These are phyloP conservation scores for Candida taoyuanica DNA, from an alignment of 805 yeast genomes.

Conservation along the genomic window DNA sequence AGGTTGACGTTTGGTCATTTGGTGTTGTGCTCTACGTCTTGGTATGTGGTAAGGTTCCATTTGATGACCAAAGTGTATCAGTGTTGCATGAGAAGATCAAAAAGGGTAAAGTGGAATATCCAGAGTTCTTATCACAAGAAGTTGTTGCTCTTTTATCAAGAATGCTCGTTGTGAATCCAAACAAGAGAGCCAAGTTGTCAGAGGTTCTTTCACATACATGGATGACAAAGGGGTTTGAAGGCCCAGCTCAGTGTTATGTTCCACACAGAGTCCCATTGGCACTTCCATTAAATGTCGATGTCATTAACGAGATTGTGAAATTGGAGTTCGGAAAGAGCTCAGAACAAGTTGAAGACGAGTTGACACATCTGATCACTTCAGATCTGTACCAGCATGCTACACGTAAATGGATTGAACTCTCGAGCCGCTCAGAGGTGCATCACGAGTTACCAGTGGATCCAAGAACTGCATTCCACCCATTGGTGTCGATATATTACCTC, in stretches of 20 bases:
- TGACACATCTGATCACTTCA: conserved; percentile 55
- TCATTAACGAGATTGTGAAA: conserved; percentile 69
- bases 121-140: conserved; percentile 71
- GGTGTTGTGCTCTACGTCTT: conserved; percentile 94
- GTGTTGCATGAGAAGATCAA: conserved; percentile 92
- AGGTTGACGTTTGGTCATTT: conserved; percentile 97
- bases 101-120: conserved; percentile 88
- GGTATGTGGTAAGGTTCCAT: conserved; percentile 97
- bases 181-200: conserved; percentile 67
- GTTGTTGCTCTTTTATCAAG: conserved; percentile 75
- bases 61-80: conserved; percentile 91
- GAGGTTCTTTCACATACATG: conserved; percentile 89
- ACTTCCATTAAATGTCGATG: conserved; percentile 60
- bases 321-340: conserved; percentile 72
- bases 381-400: conserved; percentile 60
- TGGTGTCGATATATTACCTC: conserved; percentile 78
- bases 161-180: conserved; percentile 90
- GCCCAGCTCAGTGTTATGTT: conserved; percentile 61
- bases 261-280: conserved; percentile 76
- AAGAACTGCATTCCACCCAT: conserved; percentile 81
- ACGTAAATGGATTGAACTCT: conserved; percentile 48
- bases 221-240: conserved; percentile 88
- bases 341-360: conserved; percentile 49
- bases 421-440: conserved; percentile 9
- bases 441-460: conserved; percentile 40